These are phyloP conservation scores for Plectosphaerella cucumerina DNA, from an alignment of 2,329 filamentous ascomycete species.

Conservation along the genomic window DNA sequence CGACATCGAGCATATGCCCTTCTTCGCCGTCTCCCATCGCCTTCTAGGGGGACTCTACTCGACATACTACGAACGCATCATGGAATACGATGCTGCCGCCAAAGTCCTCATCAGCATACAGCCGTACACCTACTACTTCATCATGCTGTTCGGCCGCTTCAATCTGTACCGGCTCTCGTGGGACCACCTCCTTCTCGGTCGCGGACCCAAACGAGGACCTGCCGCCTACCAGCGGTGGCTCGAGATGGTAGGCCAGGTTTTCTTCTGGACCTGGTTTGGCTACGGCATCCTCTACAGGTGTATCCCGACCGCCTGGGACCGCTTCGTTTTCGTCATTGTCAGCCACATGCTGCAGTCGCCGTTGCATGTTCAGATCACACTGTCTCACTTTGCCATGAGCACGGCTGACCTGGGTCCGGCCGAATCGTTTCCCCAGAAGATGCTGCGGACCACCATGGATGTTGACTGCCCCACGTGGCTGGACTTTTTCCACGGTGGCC, in stretches of 20 bases:
- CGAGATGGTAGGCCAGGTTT: constrained; percentile 70
- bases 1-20: constrained; percentile 87
- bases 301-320: constrained; percentile 64
- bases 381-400: constrained; percentile 92
- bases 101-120: constrained; percentile 69
- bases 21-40: constrained; percentile 82
- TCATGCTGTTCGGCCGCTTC: constrained; percentile 78
- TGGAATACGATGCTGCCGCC: constrained; percentile 73
- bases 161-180: constrained; percentile 83
- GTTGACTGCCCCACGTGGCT: constrained; percentile 85
- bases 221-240: constrained; percentile 81
- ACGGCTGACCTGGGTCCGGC: constrained; percentile 78
- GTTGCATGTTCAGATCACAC: constrained; percentile 83
- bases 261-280: constrained; percentile 86
- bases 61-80: constrained; percentile 77
- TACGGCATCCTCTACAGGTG: constrained; percentile 73
- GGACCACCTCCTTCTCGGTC: constrained; percentile 67
- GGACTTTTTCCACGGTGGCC: constrained; percentile 82
- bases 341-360: constrained; percentile 79
- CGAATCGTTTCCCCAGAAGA: constrained; percentile 86
- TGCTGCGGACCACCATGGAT: constrained; percentile 92
- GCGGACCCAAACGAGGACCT: constrained; percentile 68
- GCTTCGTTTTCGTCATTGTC: constrained; percentile 71
- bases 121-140: constrained; percentile 76
- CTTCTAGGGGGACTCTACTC: constrained; percentile 70